Percentiles rank a stretch among this genome's conserved stretches.
Evolutionary conservation across 2,329 filamentous ascomycete genomes (phyloP).

Genomic region (Calonectria pauciramosa): DNA sequence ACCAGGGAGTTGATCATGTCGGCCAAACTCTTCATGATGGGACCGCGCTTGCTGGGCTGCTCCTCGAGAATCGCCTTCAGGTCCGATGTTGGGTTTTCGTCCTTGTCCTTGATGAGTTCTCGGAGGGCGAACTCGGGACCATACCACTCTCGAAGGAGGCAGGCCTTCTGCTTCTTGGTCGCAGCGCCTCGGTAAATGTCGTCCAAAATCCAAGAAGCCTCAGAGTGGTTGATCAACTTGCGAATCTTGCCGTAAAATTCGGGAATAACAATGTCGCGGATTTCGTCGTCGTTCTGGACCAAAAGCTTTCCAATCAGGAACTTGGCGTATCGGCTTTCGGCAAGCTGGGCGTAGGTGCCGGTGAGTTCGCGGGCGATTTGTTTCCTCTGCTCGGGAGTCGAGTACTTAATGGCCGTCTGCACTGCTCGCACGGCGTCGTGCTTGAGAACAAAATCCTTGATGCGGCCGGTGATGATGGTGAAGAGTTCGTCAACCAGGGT

Average conservation of each 20-base stretch:
- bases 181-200: constrained; percentile 94
- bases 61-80: constrained; percentile 81
- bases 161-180: constrained; percentile 86
- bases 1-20: constrained; percentile 92
- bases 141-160: constrained; percentile 94
- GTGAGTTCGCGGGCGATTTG: constrained; percentile 89
- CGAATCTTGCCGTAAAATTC: constrained; percentile 97
- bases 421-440: constrained; percentile 97
- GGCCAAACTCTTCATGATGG: constrained; percentile 87
- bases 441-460: constrained; percentile 98
- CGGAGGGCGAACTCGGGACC: constrained; percentile 92
- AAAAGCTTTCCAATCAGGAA: constrained; percentile 97
- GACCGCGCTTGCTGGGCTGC: constrained; percentile 86
- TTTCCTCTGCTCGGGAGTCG: constrained; percentile 85
- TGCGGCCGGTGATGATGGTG: constrained; percentile 88
- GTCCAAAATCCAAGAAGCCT: constrained; percentile 97
- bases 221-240: constrained; percentile 94
- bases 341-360: constrained; percentile 85
- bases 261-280: constrained; percentile 88
- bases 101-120: constrained; percentile 68
- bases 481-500: constrained; percentile 91
- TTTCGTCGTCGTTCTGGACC: constrained; percentile 89
- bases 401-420: constrained; percentile 97
- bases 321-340: constrained; percentile 97
- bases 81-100: constrained; percentile 73